Conservation (phyloP, 129 eudicot species). For the Erigeron canadensis region DNA sequence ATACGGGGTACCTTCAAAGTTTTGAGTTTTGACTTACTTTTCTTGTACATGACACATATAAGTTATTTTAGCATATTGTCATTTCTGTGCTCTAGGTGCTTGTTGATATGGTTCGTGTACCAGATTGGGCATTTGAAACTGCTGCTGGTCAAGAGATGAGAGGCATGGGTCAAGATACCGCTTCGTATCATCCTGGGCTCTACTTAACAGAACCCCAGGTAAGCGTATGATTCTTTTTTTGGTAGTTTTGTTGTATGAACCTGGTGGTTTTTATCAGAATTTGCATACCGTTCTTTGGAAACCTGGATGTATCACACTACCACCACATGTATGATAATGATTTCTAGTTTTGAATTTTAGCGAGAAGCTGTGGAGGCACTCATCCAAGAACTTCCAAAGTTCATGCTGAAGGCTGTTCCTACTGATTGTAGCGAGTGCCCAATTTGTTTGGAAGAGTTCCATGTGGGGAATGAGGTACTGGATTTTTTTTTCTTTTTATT, state of each 20-base stretch:
- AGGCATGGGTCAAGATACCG: constrained; percentile 96
- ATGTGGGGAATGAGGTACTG: constrained; percentile 84
- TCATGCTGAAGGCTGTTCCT: constrained; percentile 91
- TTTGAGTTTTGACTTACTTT: not conserved
- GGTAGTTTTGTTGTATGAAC: not conserved
- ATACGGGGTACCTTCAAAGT: constrained; percentile 56
- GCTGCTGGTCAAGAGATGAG: constrained; percentile 98
- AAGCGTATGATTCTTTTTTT: not conserved
- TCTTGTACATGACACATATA: no score
- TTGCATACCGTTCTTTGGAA: no score
- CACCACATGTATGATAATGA: not conserved
- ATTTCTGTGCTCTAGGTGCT: constrained; percentile 45
- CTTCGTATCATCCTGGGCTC: constrained; percentile 84
- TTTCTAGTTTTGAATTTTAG: constrained; percentile 37
- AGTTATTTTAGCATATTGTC: not conserved
- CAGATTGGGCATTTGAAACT: constrained; percentile 94
- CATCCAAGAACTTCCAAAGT: constrained; percentile 96
- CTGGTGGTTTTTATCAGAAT: not conserved
- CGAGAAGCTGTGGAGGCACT: constrained; percentile 99
- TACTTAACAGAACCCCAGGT: constrained; percentile 95
- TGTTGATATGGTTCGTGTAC: constrained; percentile 90
- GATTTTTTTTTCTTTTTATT: not conserved
- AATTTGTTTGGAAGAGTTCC: constrained; percentile 96
- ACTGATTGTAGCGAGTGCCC: constrained; percentile 98
- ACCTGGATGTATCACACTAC: no score